Evolutionary conservation across 2,329 filamentous ascomycete genomes (phyloP), one percentile per base, ranked within the genome.

Genomic region (Aureobasidium sp.): DNA sequence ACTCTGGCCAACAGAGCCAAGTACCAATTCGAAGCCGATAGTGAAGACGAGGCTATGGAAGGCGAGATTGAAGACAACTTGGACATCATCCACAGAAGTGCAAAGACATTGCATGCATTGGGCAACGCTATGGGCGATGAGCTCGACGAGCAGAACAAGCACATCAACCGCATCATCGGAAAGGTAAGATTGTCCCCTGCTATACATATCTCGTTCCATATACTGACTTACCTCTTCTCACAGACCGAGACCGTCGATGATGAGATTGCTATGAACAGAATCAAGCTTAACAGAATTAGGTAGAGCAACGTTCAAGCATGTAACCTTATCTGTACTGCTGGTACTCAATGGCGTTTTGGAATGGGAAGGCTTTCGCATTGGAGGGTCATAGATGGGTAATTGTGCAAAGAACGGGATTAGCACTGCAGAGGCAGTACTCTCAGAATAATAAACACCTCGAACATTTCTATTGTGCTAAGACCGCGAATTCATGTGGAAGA

Each of bases 161-260:
- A 86, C 69, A 87, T 96, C 69, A 86, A 89, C 65, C 82, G 86
- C 63, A 90, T 97, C 70, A 89, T 83, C 66, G 78, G 78, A 66
- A 95, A 95, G 87, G 89, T 89, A 76, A 7, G 37, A 32, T 32
- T n/a, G 13, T 39, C 32, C 9, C 3, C 25, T 6, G 39, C 11
- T 13, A 32, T 21, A 61, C 39, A n/a, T 21, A 48, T 5, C 16
- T 15, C 15, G 11, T 15, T 21, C 11, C n/a, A 21, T 36, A n/a
- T 15, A 3, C 29, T 34, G 7, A 36, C 39, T 55, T 25, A 44
- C 70, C 74, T 67, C 74, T 61, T 21, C 53, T 50, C 53, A 64
- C 49, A 49, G 90, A 93, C 87, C 76, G 91, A 96, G 72, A 83
- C 81, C 68, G 89, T 96, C 67, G 89, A 91, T 73, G 89, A 93